Evolutionary conservation across 192 early-diverging fungal genomes (phyloP).

Genomic region (Anaeromyces robustus): DNA sequence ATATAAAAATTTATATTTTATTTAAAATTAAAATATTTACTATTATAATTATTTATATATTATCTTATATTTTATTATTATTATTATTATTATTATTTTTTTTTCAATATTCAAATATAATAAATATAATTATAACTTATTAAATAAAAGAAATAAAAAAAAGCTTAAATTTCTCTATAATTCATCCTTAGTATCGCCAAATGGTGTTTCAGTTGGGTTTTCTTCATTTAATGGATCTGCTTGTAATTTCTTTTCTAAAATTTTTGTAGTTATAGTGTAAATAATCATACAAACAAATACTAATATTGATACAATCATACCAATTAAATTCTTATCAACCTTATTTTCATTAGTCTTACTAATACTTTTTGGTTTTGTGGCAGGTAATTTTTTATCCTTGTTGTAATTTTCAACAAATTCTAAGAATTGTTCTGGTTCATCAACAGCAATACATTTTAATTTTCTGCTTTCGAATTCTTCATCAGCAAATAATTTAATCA

Average conservation of each 20-base stretch:
- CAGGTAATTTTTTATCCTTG: not conserved
- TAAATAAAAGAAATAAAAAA: too few species aligned
- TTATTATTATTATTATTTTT: too few species aligned
- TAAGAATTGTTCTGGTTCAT: not conserved
- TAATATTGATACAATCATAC: not conserved
- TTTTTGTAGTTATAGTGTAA: not conserved
- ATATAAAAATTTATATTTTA: too few species aligned
- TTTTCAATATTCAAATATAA: too few species aligned
- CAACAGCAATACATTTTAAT: not conserved
- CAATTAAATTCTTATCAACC: not conserved
- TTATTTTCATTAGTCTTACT: not conserved
- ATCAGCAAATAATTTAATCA: not conserved
- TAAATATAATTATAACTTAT: too few species aligned
- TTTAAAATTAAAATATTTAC: too few species aligned
- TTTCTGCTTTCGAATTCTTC: not conserved
- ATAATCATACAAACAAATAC: not conserved
- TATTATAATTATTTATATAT: too few species aligned
- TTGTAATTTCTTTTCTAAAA: not conserved
- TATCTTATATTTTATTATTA: too few species aligned
- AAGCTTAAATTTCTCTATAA: too few species aligned
- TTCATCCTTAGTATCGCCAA: not conserved
- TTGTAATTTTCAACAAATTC: not conserved
- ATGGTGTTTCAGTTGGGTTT: not conserved
- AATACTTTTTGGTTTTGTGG: not conserved
- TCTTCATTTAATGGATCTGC: not conserved